Evolutionary conservation across 1,284 basidiomycete genomes (phyloP), one percentile per base, ranked within the genome.

Genomic region (Anthracocystis setariae): DNA sequence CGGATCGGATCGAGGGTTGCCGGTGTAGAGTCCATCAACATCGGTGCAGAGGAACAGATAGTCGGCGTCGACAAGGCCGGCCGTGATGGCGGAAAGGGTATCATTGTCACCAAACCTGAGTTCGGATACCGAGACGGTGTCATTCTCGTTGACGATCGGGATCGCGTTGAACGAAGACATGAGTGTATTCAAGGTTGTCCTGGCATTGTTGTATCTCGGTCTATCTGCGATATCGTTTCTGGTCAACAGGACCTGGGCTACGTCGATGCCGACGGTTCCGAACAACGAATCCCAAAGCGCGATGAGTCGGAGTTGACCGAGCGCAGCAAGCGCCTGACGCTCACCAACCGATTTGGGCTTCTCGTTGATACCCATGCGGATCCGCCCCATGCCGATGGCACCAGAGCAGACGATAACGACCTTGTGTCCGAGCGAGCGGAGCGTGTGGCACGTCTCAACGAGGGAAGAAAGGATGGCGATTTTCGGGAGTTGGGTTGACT

Each of bases 81-180:
- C 92, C 0, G 95, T 94, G 76, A 98, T 94, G 20, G 95, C 95
- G 25, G 94, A 97, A 18, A 99, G 86, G 0, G 95, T 98, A 82
- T 99, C 96, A 82, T 98, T 98, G 85, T 98, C 96, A 49, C 96
- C 95, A 79, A 98, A 99, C 90, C 95, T 95, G 75, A 98, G 96
- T 90, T 99, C 95, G 2, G 75, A 77, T 18, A 80, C 75, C 2
- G 74, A 77, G 15, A 82, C 81, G 3, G 81, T 82, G 46, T 82
- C 81, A 55, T 82, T 82, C 50, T 82, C 81, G 58, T 82, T 82
- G 15, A 82, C 80, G 43, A 82, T 82, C 15, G 81, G 81, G 32
- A 82, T 80, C 9, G 77, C 76, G 40, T 76, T 64, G 49, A 80
- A 77, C 0, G 55, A 54, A 3, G 73, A 75, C 7, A 82, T 66